Conservation (phyloP, 331 rosid genomes). For the Cucumis variabilis region DNA sequence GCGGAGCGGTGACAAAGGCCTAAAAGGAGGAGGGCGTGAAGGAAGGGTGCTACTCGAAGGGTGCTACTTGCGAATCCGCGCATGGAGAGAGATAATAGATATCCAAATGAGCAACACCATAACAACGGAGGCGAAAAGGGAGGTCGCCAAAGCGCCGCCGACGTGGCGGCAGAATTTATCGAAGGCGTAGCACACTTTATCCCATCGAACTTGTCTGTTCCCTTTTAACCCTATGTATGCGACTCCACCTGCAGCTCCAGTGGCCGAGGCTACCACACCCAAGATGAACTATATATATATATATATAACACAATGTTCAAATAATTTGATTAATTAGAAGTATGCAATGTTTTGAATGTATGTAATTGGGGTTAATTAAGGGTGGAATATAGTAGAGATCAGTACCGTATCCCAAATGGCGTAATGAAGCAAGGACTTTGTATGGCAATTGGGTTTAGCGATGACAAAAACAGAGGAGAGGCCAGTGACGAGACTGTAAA, state of each 20-base stretch:
- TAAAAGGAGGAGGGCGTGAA: neutral
- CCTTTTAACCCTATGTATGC: conserved; percentile 88
- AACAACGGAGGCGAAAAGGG: conserved; percentile 67
- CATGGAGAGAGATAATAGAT: conserved; percentile 60
- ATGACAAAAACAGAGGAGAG: conserved; percentile 65
- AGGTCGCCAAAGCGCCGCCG: conserved; percentile 63
- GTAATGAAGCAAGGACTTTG: conserved; percentile 58
- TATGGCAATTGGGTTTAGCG: conserved; percentile 50
- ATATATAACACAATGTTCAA: too few relatives aligned
- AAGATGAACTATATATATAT: conserved; percentile 50
- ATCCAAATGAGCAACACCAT: conserved; percentile 72
- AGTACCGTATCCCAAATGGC: conserved; percentile 67
- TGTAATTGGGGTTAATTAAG: too few relatives aligned
- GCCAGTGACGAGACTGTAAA: conserved; percentile 62
- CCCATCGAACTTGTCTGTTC: conserved; percentile 62
- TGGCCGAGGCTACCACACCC: conserved; percentile 80
- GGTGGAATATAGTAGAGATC: too few relatives aligned
- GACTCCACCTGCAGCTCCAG: conserved; percentile 73
- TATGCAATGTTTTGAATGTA: too few relatives aligned
- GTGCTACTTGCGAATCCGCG: conserved; percentile 59
- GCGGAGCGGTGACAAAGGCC: neutral
- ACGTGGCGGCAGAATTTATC: conserved; percentile 73
- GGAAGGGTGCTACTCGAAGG: too few relatives aligned
- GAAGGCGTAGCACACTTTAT: conserved; percentile 60
- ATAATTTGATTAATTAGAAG: too few relatives aligned